Base-by-base conservation (phyloP, 805 yeast species). In the Lipomyces chichibuensis region DNA sequence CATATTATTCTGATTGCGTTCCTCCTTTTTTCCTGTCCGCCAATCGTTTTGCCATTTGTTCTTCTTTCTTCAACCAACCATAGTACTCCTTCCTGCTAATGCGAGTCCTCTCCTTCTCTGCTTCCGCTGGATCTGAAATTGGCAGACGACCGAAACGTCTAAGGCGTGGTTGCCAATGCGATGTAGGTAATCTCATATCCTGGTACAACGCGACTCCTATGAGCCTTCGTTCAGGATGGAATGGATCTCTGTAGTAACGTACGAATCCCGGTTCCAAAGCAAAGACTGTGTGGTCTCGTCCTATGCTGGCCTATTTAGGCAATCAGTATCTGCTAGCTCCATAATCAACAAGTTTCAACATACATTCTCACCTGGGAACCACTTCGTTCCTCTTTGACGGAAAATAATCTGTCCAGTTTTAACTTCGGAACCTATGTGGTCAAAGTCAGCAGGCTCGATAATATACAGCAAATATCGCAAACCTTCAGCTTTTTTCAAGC, bases 251-350 rank as follows among this genome's bases (percentile, higher is more conserved):
- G 79, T 95, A 95, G 79, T 86, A 95, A 70, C 96, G 85, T 37
- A 94, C 98, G 77, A 82, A 92, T 32, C 99, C 99, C 2, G 97
- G 97, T 76, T 95, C 98, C 46, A 82, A 74, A 2, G 99, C 97
- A 77, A 83, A 92, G 39, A 95, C 84, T 1, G 99, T 94, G 78
- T 93, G 98, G 77, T 95, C 98, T 74, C 87, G 88, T 70, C 99
- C 99, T 68, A 94, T 91, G 8, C 77, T 78, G 3, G 76, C 64
- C 72, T 70, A 52, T 13, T n/a, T 5, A 33, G 53, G 2, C 39
- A 37, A 33, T 43, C 20, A 43, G 49, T 5, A 43, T 6, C 20
- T 43, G 23, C 11, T 17, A 43, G 49, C 20, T 61, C 13, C 49
- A 20, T 29, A 51, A n/a, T 49, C n/a, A 33, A 20, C 13, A 27